A percentile compares a stretch with the other conserved stretches of the same genome.
Evolutionary conservation across 257 asterid genomes (phyloP).

Genomic region (Solanum piurae): DNA sequence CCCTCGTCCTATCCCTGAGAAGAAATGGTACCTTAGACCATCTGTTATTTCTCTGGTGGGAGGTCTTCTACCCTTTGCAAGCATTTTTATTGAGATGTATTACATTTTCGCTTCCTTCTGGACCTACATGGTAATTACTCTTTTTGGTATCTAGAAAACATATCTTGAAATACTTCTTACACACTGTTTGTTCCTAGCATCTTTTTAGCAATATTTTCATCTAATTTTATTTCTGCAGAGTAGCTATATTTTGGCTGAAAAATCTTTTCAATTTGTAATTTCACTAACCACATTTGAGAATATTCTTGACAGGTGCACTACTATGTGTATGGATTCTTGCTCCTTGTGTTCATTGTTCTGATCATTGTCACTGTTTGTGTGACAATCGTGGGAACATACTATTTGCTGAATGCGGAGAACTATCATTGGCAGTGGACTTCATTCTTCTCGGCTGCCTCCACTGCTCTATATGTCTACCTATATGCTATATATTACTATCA

Average conservation of each 20-base stretch:
- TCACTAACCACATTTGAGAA: not conserved
- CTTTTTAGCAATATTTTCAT: not conserved
- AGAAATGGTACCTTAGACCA: conserved; percentile 73
- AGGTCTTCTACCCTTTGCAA: conserved; percentile 78
- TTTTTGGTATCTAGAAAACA: not conserved
- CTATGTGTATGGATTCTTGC: conserved; percentile 80
- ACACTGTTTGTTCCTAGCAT: not conserved
- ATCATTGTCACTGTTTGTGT: conserved; percentile 75
- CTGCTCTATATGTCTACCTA: conserved; percentile 58
- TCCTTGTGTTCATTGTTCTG: conserved; percentile 67
- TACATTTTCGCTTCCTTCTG: conserved; percentile 81
- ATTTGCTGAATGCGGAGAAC: conserved; percentile 77
- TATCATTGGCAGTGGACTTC: conserved; percentile 90
- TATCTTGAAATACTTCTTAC: not conserved
- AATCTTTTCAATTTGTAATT: not conserved
- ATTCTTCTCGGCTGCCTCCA: conserved; percentile 69
- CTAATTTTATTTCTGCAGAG: not conserved
- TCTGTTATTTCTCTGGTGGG: conserved; percentile 67
- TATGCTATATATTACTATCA: conserved; percentile 62
- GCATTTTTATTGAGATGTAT: conserved; percentile 76
- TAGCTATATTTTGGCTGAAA: not conserved
- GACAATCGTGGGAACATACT: conserved; percentile 72
- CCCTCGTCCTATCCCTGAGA: conserved; percentile 79
- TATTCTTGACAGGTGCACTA: conserved; percentile 44
- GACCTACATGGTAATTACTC: conserved; percentile 60